Evolutionary conservation across 2,329 filamentous ascomycete genomes (phyloP).

Genomic region (Xylariaceae sp.): DNA sequence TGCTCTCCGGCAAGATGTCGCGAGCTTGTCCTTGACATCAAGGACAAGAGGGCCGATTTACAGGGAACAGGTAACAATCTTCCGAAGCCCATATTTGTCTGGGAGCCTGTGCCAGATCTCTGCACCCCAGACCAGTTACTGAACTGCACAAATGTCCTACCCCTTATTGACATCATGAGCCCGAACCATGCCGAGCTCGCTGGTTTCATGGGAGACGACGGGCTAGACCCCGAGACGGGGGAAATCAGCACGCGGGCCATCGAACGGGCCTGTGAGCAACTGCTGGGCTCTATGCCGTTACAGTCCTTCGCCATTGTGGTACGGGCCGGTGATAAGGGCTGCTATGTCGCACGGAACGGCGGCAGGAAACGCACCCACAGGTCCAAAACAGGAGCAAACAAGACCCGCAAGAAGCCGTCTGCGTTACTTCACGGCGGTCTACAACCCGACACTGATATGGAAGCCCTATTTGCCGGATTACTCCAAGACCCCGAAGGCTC

Average conservation of each 20-base stretch:
- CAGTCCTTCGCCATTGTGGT: constrained; percentile 66
- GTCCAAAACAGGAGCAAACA: constrained; percentile 7
- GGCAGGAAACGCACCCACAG: constrained; percentile 44
- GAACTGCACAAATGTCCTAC: constrained; percentile 62
- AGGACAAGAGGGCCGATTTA: constrained; percentile 50
- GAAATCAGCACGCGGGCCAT: constrained; percentile 51
- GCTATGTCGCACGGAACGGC: constrained; percentile 60
- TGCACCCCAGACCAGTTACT: constrained; percentile 70
- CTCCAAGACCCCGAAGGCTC: constrained; percentile 52
- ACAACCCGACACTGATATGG: constrained; percentile 61
- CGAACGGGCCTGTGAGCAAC: constrained; percentile 60
- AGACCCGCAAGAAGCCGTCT: constrained; percentile 40
- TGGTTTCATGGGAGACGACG: constrained; percentile 69
- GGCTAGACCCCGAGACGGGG: constrained; percentile 53
- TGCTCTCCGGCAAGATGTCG: constrained; percentile 78
- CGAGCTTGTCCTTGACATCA: constrained; percentile 70
- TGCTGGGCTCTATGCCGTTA: constrained; percentile 62
- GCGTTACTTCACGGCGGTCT: constrained; percentile 48
- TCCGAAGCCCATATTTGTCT: constrained; percentile 73
- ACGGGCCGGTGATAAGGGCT: constrained; percentile 69
- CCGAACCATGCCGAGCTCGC: constrained; percentile 92
- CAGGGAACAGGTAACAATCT: constrained; percentile 20
- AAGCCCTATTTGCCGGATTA: constrained; percentile 58
- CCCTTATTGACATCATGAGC: constrained; percentile 61
- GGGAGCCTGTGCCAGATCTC: constrained; percentile 91